phyloP scores from a whole-genome alignment of 352 stramenopile genomes.

The Globisporangium heterothallicum region DNA sequence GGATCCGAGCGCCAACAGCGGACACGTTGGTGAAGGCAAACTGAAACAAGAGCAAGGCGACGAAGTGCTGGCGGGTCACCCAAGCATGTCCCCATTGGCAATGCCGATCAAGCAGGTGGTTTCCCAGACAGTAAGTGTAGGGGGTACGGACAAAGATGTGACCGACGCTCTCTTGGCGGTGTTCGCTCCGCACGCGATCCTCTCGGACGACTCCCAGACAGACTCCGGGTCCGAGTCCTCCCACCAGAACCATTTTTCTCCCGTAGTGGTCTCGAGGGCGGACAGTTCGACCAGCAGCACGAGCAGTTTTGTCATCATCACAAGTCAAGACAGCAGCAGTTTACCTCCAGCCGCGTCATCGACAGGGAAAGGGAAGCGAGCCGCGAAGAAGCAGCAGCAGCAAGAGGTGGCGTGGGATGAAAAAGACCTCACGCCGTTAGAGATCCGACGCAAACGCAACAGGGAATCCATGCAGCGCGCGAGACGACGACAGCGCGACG shows the following conservation, averaged over 20 bases:
- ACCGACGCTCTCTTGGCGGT: constrained; percentile 19
- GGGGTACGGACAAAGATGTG: constrained; percentile 15
- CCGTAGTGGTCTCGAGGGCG: constrained; percentile 1
- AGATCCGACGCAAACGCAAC: constrained; percentile 49
- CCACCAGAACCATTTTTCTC: neutral
- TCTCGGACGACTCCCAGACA: constrained; percentile 25
- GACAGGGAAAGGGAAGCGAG: constrained; percentile 2
- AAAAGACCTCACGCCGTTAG: constrained; percentile 33
- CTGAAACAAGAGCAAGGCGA: neutral
- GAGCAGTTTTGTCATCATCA: neutral
- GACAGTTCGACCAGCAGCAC: constrained; percentile 6
- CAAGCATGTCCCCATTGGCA: constrained; percentile 10
- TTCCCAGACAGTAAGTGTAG: neutral
- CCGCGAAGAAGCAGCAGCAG: neutral
- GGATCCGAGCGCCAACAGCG: neutral
- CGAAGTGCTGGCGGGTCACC: neutral
- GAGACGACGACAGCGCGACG: constrained; percentile 34
- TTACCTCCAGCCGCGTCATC: neutral
- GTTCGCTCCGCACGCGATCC: constrained; percentile 20
- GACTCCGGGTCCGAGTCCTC: constrained; percentile 17
- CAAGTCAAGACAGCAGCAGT: neutral
- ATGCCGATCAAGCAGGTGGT: constrained; percentile 17
- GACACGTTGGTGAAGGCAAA: neutral
- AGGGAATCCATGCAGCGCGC: constrained; percentile 52
- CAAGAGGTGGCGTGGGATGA: constrained; percentile 20